Base-by-base conservation (phyloP, 768 basidiomycete genomes). In the Naganishia randhawae region DNA sequence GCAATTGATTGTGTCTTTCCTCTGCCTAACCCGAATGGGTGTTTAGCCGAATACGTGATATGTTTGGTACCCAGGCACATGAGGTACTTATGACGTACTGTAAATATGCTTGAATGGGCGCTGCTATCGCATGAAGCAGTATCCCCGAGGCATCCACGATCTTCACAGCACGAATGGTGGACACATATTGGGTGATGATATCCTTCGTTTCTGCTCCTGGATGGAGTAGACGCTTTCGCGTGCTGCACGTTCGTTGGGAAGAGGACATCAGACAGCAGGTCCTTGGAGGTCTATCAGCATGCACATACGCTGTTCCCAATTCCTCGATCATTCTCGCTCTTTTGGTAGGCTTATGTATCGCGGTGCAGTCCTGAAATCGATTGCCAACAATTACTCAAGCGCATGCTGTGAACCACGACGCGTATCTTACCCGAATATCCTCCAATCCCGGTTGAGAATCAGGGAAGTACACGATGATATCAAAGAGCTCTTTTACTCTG, bases 171-270 rank as follows among this genome's bases (percentile, higher is more conserved):
- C 89, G 88, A 75, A 99, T 97, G 0, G 91, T 92, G 1, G 88
- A 86, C 11, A 98, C 90, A 78, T 99, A 99, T 83, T 90, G 89
- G 0, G 86, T 82, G 14, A 98, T 82, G 67, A 99, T 92, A 69
- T 90, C 86, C 75, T 89, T 90, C 0, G 96, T 99, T 71, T 93
- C 93, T 5, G 93, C 92, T 2, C 95, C 96, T 0, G 95, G 96
- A 75, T 98, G 94, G 7, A 99, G 86, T 0, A 99, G 84, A 5
- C 96, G 89, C 75, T 88, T 88, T 66, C 85, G 85, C 11, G 92
- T 96, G 76, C 33, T 14, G 50, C 31, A 33, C 37, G 39, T n/a
- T n/a, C 33, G n/a, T 19, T 17, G 16, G n/a, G 11, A n/a, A 8
- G 13, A 39, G 7, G n/a, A 16, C 27, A 32, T 57, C n/a, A 57